phyloP scores from a whole-genome alignment of 2,329 filamentous ascomycete species.

The Exserohilum turcica region DNA sequence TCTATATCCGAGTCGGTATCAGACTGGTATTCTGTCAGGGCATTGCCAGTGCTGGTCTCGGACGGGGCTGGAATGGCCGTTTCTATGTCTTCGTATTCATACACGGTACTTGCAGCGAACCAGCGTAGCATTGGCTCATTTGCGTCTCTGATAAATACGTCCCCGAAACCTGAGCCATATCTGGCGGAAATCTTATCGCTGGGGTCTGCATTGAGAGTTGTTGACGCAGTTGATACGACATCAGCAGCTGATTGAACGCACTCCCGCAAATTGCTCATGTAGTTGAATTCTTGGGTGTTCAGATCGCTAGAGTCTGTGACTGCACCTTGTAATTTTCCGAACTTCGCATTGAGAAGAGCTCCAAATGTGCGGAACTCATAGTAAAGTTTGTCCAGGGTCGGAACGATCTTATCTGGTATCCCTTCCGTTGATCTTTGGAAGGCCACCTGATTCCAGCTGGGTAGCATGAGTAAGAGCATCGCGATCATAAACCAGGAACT shows the following conservation, averaged over 20 bases:
- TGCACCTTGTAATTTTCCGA: constrained; percentile 20
- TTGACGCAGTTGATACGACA: constrained; percentile 30
- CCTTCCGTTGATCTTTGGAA: constrained; percentile 26
- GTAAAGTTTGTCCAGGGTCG: constrained; percentile 31
- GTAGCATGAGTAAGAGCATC: background rate
- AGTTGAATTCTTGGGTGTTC: constrained; percentile 18
- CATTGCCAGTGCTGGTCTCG: constrained; percentile 16
- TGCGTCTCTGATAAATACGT: constrained; percentile 21
- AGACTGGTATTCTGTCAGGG: constrained; percentile 16
- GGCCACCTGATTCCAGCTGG: constrained; percentile 30
- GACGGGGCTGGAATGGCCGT: constrained; percentile 12
- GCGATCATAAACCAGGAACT: background rate
- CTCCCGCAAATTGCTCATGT: constrained; percentile 28
- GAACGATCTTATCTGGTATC: constrained; percentile 27
- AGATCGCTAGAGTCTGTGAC: constrained; percentile 14
- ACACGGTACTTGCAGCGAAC: constrained; percentile 27
- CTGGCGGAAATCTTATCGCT: constrained; percentile 17
- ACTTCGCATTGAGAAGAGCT: constrained; percentile 24
- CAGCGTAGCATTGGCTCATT: constrained; percentile 28
- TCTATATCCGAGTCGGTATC: constrained; percentile 30
- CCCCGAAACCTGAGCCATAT: constrained; percentile 30
- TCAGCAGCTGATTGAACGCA: constrained; percentile 31
- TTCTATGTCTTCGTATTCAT: constrained; percentile 26
- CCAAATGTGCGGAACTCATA: constrained; percentile 28
- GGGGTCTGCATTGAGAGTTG: constrained; percentile 22